A percentile compares a stretch with the other conserved stretches of the same genome.
These are phyloP conservation scores for Neoboletus brunneissimus DNA, from an alignment of 768 basidiomycete genomes.

Conservation along the genomic window DNA sequence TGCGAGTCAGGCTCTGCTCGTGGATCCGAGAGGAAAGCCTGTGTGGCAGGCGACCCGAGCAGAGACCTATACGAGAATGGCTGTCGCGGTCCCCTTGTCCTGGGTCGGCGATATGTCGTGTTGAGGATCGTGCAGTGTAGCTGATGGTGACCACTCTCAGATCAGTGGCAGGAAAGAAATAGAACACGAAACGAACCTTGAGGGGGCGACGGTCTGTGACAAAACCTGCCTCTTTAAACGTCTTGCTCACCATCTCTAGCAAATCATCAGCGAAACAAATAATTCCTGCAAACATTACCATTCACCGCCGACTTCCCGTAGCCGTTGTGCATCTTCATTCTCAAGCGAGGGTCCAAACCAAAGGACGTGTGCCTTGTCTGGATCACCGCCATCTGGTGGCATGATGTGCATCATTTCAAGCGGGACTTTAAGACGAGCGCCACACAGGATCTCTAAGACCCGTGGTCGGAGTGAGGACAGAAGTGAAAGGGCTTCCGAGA, in stretches of 20 bases:
- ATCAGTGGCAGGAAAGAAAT: not conserved
- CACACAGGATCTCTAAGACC: constrained; percentile 42
- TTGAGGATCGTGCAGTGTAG: constrained; percentile 54
- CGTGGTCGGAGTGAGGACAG: constrained; percentile 36
- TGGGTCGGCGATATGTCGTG: constrained; percentile 42
- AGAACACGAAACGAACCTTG: constrained; percentile 36
- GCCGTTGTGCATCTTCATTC: constrained; percentile 27
- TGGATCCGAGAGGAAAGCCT: constrained; percentile 3
- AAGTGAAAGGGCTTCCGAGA: constrained; percentile 43
- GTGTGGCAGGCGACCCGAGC: constrained; percentile 28
- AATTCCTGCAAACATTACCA: not conserved
- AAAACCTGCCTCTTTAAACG: constrained; percentile 43
- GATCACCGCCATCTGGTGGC: constrained; percentile 37
- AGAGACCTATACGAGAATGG: constrained; percentile 44
- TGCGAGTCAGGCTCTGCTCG: constrained; percentile 1
- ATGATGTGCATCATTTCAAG: constrained; percentile 52
- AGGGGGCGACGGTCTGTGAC: constrained; percentile 47
- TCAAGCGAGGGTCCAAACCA: constrained; percentile 49
- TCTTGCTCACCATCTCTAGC: constrained; percentile 40
- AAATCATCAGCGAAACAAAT: constrained; percentile 4
- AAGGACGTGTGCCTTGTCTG: constrained; percentile 50
- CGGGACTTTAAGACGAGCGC: constrained; percentile 34
- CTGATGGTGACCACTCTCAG: constrained; percentile 22
- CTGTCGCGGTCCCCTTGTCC: constrained; percentile 23
- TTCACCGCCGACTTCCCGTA: constrained; percentile 38